Conservation (phyloP, 345 rosid species). For the Lepidium didymum region DNA sequence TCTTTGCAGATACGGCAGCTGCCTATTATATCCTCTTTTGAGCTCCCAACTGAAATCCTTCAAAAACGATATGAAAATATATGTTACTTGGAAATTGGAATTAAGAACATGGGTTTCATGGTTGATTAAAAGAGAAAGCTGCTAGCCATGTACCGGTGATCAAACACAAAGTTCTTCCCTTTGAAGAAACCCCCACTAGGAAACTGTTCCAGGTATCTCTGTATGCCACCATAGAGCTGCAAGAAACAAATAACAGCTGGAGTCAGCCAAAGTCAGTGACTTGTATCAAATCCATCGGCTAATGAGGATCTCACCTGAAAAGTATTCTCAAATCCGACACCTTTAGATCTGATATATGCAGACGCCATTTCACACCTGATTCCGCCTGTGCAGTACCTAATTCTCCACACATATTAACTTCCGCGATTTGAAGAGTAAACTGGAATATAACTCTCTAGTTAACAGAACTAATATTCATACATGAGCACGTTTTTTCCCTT, state of each 20-base stretch:
- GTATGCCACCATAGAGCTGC: constrained; percentile 96
- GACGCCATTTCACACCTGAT: constrained; percentile 99
- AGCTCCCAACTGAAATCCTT: constrained; percentile 91
- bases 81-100: background rate
- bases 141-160: constrained; percentile 55
- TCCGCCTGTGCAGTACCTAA: constrained; percentile 97
- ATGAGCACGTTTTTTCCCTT: constrained; percentile 71
- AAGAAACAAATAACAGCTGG: constrained; percentile 2
- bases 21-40: constrained; percentile 47
- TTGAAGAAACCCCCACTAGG: constrained; percentile 86
- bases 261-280: background rate
- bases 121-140: background rate
- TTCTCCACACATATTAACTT: constrained; percentile 10
- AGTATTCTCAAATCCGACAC: constrained; percentile 76
- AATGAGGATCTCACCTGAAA: constrained; percentile 55
- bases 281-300: constrained; percentile 5
- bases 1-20: constrained; percentile 67
- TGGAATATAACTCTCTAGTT: background rate
- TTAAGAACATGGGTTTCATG: background rate
- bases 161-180: constrained; percentile 97
- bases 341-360: constrained; percentile 86
- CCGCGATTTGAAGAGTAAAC: background rate
- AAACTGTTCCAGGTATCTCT: constrained; percentile 83
- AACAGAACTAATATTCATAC: constrained; percentile 35
- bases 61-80: constrained; percentile 14